A percentile compares a stretch with the other conserved stretches of the same genome.
Evolutionary conservation across 2,329 filamentous ascomycete genomes (phyloP).

Genomic region (Davidsoniella neocaledoniae): DNA sequence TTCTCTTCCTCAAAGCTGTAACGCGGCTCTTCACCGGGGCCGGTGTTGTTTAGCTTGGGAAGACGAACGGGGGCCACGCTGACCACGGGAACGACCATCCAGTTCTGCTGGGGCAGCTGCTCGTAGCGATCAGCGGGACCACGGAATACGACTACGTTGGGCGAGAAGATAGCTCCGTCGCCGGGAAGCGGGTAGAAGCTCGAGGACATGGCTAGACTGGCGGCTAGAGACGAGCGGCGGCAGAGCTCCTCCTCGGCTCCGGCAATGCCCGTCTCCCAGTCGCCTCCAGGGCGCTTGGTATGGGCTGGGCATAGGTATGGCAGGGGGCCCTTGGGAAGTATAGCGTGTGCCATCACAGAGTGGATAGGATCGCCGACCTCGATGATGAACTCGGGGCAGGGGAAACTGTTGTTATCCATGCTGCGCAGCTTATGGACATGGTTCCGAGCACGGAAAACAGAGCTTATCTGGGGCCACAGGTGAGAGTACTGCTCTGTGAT

Average conservation of each 20-base stretch:
- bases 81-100: slow-evolving; percentile 50
- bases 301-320: slow-evolving; percentile 60
- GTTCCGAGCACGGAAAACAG: slow-evolving; percentile 35
- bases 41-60: slow-evolving; percentile 44
- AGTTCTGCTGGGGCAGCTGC: slow-evolving; percentile 32
- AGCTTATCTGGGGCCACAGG: slow-evolving; percentile 40
- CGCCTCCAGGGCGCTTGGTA: slow-evolving; percentile 60
- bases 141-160: slow-evolving; percentile 57
- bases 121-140: slow-evolving; percentile 49
- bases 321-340: slow-evolving; percentile 28
- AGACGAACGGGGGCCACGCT: slow-evolving; percentile 56
- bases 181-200: slow-evolving; percentile 49
- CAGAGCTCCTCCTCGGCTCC: slow-evolving; percentile 50
- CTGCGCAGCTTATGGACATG: slow-evolving; percentile 21
- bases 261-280: slow-evolving; percentile 51
- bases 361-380: slow-evolving; percentile 42
- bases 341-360: slow-evolving; percentile 40
- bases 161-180: slow-evolving; percentile 52
- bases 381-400: slow-evolving; percentile 32
- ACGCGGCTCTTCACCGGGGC: slow-evolving; percentile 27
- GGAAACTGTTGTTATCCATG: neutral
- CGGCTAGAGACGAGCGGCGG: slow-evolving; percentile 55
- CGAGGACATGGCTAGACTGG: slow-evolving; percentile 45
- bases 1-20: slow-evolving; percentile 59
- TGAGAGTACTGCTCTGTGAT: slow-evolving; percentile 40